phyloP scores from a whole-genome alignment of 352 stramenopile species.

The Phytopythium cucurbitacearum region DNA sequence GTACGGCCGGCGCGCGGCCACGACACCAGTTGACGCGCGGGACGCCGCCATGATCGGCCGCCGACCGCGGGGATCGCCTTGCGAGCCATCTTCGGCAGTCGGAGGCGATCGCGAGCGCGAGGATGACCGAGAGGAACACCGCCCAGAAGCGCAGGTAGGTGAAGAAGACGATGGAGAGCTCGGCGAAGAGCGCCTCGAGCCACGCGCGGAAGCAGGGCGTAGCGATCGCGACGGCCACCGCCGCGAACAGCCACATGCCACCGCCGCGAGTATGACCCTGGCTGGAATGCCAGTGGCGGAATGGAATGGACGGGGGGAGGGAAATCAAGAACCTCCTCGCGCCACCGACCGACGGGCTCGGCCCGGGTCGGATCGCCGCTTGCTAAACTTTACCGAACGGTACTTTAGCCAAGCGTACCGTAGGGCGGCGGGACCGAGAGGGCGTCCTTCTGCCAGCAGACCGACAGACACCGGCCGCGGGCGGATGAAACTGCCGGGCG shows the following conservation, averaged over 20 bases:
- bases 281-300: too few species aligned
- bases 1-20: conserved; percentile 12
- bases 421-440: too few species aligned
- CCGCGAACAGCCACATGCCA: conserved; percentile 55
- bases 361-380: too few species aligned
- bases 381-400: too few species aligned
- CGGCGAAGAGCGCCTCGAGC: conserved; percentile 57
- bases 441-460: too few species aligned
- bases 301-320: too few species aligned
- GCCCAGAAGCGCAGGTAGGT: conserved; percentile 38
- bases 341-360: too few species aligned
- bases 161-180: conserved; percentile 63
- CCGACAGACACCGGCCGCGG: too few species aligned
- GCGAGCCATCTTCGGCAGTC: conserved; percentile 18
- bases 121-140: conserved; percentile 13
- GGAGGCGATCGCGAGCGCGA: conserved; percentile 28
- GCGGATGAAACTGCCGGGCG: too few species aligned
- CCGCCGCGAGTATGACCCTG: too few species aligned
- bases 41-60: background rate
- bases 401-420: too few species aligned
- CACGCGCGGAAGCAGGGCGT: conserved; percentile 46
- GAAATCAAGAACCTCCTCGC: too few species aligned
- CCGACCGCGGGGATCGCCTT: background rate
- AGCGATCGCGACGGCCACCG: conserved; percentile 47
- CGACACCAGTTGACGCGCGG: conserved; percentile 24